Conservation (phyloP, 805 yeast species). For the Yamadazyma kitorensis region DNA sequence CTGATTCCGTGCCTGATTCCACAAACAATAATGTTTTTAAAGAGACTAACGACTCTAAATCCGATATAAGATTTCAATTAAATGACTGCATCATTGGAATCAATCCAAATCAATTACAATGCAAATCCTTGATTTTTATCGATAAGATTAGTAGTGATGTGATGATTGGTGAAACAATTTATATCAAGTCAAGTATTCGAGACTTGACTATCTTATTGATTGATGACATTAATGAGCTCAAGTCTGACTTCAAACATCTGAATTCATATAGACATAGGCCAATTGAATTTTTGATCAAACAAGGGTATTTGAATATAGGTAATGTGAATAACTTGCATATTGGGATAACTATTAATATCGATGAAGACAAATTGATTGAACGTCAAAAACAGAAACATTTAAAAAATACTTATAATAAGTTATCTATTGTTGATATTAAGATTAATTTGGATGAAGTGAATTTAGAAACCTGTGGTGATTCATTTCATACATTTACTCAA, state of each 20-base stretch:
- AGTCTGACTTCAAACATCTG: neutral
- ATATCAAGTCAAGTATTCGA: constrained; percentile 46
- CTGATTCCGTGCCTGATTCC: neutral
- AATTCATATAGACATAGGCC: too few species aligned
- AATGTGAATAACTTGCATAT: constrained; percentile 36
- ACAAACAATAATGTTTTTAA: neutral
- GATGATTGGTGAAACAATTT: constrained; percentile 29
- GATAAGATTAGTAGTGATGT: constrained; percentile 55
- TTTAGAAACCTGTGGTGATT: constrained; percentile 77
- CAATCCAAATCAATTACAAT: constrained; percentile 56
- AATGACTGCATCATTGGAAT: constrained; percentile 60
- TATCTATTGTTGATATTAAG: constrained; percentile 41
- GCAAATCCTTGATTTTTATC: constrained; percentile 53
- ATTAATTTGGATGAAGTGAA: constrained; percentile 47
- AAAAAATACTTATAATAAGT: constrained; percentile 11
- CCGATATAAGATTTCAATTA: constrained; percentile 35
- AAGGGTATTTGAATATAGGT: constrained; percentile 57
- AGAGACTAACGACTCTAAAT: constrained; percentile 9
- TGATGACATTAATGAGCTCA: constrained; percentile 48
- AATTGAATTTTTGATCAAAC: constrained; percentile 1
- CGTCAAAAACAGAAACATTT: neutral
- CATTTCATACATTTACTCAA: constrained; percentile 69
- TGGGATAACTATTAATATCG: constrained; percentile 19
- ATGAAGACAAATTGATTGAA: constrained; percentile 4
- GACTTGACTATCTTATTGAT: constrained; percentile 53